phyloP scores from a whole-genome alignment of 768 basidiomycete genomes.

The Lenzites betulinus region DNA sequence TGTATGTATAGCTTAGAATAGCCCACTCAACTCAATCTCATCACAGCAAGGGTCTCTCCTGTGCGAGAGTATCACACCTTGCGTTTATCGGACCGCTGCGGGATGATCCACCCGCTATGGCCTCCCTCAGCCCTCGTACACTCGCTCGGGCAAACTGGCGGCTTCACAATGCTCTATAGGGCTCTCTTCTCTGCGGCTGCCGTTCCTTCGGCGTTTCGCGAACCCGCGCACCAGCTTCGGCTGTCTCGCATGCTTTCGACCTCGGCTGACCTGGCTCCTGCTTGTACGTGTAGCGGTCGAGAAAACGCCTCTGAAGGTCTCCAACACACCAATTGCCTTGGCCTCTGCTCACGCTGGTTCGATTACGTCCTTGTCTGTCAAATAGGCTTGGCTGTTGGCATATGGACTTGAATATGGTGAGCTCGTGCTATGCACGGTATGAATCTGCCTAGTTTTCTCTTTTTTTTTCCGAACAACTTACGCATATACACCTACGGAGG shows the following conservation, averaged over 20 bases:
- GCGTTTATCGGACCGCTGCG: conserved; percentile 2
- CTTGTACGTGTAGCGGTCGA: not conserved
- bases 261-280: not conserved
- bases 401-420: not conserved
- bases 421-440: too few relatives aligned
- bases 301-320: not conserved
- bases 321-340: too few relatives aligned
- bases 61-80: conserved; percentile 1
- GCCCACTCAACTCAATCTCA: not conserved
- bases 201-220: not conserved
- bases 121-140: not conserved
- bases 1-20: too few relatives aligned
- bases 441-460: too few relatives aligned
- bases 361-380: not conserved
- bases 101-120: not conserved
- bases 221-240: not conserved
- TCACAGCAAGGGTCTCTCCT: not conserved
- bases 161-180: not conserved
- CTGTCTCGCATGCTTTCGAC: not conserved
- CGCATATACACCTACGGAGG: too few relatives aligned
- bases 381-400: not conserved
- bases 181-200: not conserved
- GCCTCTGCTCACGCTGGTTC: too few relatives aligned
- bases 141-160: not conserved
- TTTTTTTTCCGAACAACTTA: too few relatives aligned